phyloP scores from a whole-genome alignment of 1,139 yeast species.

The Kluyveromyces sp. region DNA sequence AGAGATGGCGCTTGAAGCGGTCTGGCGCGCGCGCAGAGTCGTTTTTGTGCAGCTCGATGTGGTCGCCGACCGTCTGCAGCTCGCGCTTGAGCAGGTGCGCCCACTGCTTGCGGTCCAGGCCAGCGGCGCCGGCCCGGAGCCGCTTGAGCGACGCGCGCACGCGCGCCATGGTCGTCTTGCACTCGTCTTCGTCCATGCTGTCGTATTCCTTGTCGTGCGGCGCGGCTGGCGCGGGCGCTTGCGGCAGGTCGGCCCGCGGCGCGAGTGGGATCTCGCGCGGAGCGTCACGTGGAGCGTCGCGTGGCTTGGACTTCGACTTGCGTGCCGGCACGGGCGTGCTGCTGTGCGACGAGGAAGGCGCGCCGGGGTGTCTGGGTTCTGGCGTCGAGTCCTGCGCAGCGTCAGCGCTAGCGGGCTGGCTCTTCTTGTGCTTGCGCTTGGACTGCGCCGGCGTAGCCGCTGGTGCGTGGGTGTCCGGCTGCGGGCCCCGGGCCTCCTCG shows the following conservation, averaged over 20 bases:
- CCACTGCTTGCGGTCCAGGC: constrained; percentile 81
- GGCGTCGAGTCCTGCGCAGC: too few species aligned
- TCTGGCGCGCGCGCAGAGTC: constrained; percentile 15
- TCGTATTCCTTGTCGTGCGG: constrained; percentile 52
- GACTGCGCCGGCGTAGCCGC: constrained; percentile 7
- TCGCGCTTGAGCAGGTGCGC: constrained; percentile 68
- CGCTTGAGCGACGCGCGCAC: constrained; percentile 68
- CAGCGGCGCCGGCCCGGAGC: constrained; percentile 72
- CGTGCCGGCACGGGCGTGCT: too few species aligned
- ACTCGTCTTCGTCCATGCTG: constrained; percentile 72
- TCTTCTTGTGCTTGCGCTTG: constrained; percentile 11
- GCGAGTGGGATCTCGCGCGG: too few species aligned
- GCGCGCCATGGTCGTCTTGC: constrained; percentile 61
- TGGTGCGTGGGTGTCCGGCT: constrained; percentile 19
- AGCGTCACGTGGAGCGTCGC: too few species aligned
- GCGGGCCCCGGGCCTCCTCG: constrained; percentile 17
- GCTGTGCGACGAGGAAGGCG: background rate
- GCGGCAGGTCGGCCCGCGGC: too few species aligned
- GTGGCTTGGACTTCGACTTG: too few species aligned
- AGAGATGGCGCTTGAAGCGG: constrained; percentile 52
- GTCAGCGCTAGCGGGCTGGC: too few species aligned
- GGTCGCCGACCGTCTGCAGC: constrained; percentile 68
- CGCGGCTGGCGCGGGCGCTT: constrained; percentile 10
- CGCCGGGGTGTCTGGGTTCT: background rate
- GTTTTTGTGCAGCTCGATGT: constrained; percentile 23